A percentile compares a stretch with the other conserved stretches of the same genome.
These are phyloP conservation scores for Leptodontidium sp. DNA, from an alignment of 2,329 filamentous ascomycete species.

Conservation along the genomic window DNA sequence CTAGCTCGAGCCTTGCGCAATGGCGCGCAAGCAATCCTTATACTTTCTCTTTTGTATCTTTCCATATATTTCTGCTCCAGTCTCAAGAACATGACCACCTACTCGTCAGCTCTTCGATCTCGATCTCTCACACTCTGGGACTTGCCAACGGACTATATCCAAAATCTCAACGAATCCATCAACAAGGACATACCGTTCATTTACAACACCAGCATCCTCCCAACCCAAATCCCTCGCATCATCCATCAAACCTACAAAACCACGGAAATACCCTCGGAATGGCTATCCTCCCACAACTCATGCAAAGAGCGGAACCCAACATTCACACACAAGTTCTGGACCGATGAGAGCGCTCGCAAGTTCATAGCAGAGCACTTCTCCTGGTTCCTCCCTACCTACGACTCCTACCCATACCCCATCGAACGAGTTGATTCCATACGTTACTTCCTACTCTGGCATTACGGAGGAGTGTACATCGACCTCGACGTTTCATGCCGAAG, in stretches of 20 bases:
- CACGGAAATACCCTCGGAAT: slow-evolving; percentile 68
- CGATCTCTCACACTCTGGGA: background rate
- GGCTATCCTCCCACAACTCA: slow-evolving; percentile 49
- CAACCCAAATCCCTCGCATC: slow-evolving; percentile 70
- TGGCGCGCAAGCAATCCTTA: background rate
- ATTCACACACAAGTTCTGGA: slow-evolving; percentile 71
- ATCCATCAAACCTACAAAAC: slow-evolving; percentile 79
- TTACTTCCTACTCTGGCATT: slow-evolving; percentile 79
- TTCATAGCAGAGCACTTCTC: slow-evolving; percentile 77
- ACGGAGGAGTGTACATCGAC: slow-evolving; percentile 81
- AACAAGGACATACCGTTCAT: background rate
- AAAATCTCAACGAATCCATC: background rate
- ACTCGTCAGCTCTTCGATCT: background rate
- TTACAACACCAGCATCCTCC: too few relatives aligned
- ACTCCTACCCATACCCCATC: slow-evolving; percentile 75
- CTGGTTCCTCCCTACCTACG: slow-evolving; percentile 79
- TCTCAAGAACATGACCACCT: background rate
- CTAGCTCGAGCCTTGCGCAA: background rate
- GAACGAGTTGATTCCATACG: slow-evolving; percentile 79
- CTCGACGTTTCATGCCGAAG: slow-evolving; percentile 58
- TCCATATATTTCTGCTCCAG: background rate
- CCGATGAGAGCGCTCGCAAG: slow-evolving; percentile 69
- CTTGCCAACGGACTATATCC: background rate
- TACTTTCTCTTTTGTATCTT: slow-evolving; percentile 1
- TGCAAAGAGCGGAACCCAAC: slow-evolving; percentile 1